These are phyloP conservation scores for Cinnamomum chago DNA, from an alignment of 164 flowering plant species.

Conservation along the genomic window DNA sequence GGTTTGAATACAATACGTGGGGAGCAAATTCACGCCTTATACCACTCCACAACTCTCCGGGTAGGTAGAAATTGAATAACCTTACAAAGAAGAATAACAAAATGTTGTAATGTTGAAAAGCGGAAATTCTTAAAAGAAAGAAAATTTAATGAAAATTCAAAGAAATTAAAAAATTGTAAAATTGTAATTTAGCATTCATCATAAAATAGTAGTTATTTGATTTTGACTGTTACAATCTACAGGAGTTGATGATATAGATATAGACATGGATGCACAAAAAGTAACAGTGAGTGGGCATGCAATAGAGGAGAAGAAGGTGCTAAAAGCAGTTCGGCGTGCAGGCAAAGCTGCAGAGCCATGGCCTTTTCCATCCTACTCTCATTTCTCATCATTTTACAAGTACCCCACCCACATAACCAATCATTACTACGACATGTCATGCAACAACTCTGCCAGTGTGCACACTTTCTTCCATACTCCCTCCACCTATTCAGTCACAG, in stretches of 20 bases:
- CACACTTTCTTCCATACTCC: conserved; percentile 83
- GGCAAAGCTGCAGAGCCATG: conserved; percentile 79
- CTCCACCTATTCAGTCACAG: conserved; percentile 56
- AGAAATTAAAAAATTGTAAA: too few species aligned
- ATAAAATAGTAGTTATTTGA: too few species aligned
- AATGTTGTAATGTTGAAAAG: too few species aligned
- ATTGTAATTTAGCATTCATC: too few species aligned
- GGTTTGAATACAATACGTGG: too few species aligned
- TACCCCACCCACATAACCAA: conserved; percentile 53
- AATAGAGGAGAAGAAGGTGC: conserved; percentile 60
- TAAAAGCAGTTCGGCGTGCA: conserved; percentile 57
- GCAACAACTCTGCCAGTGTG: conserved; percentile 25
- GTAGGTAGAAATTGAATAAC: too few species aligned
- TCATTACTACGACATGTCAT: conserved; percentile 59
- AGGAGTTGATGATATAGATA: conserved; percentile 76
- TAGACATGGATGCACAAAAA: conserved; percentile 72
- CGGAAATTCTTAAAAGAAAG: too few species aligned
- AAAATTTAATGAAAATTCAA: too few species aligned
- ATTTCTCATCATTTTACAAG: conserved; percentile 66
- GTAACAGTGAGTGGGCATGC: conserved; percentile 56
- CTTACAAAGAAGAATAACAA: too few species aligned
- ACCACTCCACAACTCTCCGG: too few species aligned
- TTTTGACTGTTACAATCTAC: neutral
- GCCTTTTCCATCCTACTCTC: conserved; percentile 70
- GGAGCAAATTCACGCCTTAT: too few species aligned